Base-by-base conservation (phyloP, 345 rosid species). In the Hirschfeldia incana region DNA sequence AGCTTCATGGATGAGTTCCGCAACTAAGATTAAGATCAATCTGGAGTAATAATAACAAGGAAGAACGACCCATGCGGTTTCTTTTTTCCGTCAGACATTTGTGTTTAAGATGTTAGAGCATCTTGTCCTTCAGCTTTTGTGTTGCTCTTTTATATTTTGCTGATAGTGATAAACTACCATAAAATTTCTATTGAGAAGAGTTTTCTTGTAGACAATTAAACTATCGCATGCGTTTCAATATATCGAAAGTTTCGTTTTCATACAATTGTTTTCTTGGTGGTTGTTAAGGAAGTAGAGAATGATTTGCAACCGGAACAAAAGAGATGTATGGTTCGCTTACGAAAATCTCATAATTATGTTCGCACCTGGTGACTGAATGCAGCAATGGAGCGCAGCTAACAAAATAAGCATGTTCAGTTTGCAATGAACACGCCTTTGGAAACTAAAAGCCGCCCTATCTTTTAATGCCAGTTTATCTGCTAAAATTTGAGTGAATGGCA, bases 1-100 rank as follows among this genome's bases (percentile, higher is more conserved):
- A 75, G 89, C 77, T 95, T 95, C 86, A 87, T 93, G 96, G 87
- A 89, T 3, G 94, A 95, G 82, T 95, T 79, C 82, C 84, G 89
- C 28, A 80, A 81, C 74, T 88, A 83, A 86, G 34, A 21, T 21
- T 0, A 21, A 21, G 21, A 21, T 21, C 21, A 21, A 21, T 21
- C 21, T 0, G 21, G 68, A 67, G 39, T 78, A 67, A 58, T 65
- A 71, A 65, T 65, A 71, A 65, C 73, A 73, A 73, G 37, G 49
- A 72, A 71, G 29, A 37, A 3, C 1, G 29, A 37, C 49, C 4
- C 59, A 6, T 77, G 73, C 2, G 16, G 16, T 13, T 46, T 13
- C 16, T 13, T 46, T 10, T 42, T 42, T 42, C 1, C 49, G n/a
- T 36, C 13, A 6, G 13, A 42, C 49, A 1, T 42, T 42, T 42